Percentiles rank a stretch among this genome's conserved stretches.
phyloP scores from a whole-genome alignment of 352 stramenopile species.

The Phytophthora citricola region DNA sequence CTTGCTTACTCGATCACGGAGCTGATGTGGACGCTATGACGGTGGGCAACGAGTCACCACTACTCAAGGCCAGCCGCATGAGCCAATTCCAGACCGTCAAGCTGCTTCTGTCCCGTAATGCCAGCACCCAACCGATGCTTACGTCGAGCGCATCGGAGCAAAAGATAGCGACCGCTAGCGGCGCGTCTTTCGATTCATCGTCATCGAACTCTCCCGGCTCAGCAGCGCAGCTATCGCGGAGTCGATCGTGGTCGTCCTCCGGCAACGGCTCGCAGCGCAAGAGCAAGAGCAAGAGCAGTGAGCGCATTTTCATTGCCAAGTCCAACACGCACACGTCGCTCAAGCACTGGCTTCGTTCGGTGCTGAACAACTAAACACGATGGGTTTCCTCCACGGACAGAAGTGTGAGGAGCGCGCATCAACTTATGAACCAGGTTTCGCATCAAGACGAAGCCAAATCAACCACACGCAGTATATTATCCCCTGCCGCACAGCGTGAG shows the following conservation, averaged over 20 bases:
- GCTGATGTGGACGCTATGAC: constrained; percentile 75
- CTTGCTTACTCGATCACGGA: constrained; percentile 71
- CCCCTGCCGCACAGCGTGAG: constrained; percentile 5
- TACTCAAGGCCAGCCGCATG: constrained; percentile 87
- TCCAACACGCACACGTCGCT: constrained; percentile 77
- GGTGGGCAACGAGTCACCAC: constrained; percentile 64
- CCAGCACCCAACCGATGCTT: constrained; percentile 36
- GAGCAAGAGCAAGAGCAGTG: constrained; percentile 34
- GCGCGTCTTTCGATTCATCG: constrained; percentile 35
- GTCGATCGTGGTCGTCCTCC: constrained; percentile 38
- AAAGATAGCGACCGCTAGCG: constrained; percentile 29
- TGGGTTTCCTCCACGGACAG: constrained; percentile 17
- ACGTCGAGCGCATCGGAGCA: constrained; percentile 27
- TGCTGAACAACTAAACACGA: constrained; percentile 56
- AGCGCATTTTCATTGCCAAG: constrained; percentile 68
- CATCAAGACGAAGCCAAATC: constrained; percentile 8
- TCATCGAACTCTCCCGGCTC: constrained; percentile 24
- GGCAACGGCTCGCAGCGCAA: constrained; percentile 35
- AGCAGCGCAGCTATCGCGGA: constrained; percentile 27
- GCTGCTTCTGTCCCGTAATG: constrained; percentile 64
- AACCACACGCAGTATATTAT: constrained; percentile 38
- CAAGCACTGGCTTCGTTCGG: constrained; percentile 72
- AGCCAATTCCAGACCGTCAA: constrained; percentile 82
- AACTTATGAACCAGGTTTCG: constrained; percentile 29
- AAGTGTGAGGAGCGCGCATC: constrained; percentile 25